Evolutionary conservation across 129 eudicot species (phyloP).

Genomic region (Solidago caesia): DNA sequence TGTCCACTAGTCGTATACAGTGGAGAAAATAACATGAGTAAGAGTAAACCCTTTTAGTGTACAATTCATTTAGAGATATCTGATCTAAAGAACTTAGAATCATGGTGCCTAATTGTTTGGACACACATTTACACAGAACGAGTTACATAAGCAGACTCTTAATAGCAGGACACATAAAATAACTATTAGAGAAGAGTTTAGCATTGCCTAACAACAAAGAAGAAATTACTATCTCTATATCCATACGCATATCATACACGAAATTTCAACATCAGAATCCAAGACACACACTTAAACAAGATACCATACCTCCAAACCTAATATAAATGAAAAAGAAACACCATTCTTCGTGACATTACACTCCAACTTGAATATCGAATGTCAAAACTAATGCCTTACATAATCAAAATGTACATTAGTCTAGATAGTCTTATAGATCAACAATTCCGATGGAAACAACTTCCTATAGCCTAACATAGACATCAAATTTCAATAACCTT

Average conservation of each 20-base stretch:
- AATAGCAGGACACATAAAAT: constrained; percentile 8
- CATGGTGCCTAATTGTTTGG: constrained; percentile 8
- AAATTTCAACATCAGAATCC: constrained; percentile 4
- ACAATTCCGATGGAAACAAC: background rate
- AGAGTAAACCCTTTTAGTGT: constrained; percentile 1
- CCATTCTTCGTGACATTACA: constrained; percentile 14
- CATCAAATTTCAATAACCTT: background rate
- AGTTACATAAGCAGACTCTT: constrained; percentile 2
- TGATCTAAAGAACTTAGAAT: constrained; percentile 4
- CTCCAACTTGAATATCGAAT: constrained; percentile 1
- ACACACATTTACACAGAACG: background rate
- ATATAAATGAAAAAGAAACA: background rate
- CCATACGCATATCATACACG: background rate
- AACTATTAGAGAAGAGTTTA: background rate
- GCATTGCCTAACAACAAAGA: constrained; percentile 7
- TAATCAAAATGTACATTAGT: background rate
- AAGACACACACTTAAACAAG: background rate
- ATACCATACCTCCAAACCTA: constrained; percentile 3
- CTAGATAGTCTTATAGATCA: background rate
- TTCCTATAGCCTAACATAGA: background rate
- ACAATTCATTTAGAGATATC: background rate
- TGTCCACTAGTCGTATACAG: constrained; percentile 1
- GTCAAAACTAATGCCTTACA: constrained; percentile 1
- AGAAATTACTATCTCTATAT: constrained; percentile 3
- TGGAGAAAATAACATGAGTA: background rate